A percentile compares a stretch with the other conserved stretches of the same genome.
Conservation (phyloP, 2,329 filamentous ascomycete genomes). For the Ceratocystis harringtonii region DNA sequence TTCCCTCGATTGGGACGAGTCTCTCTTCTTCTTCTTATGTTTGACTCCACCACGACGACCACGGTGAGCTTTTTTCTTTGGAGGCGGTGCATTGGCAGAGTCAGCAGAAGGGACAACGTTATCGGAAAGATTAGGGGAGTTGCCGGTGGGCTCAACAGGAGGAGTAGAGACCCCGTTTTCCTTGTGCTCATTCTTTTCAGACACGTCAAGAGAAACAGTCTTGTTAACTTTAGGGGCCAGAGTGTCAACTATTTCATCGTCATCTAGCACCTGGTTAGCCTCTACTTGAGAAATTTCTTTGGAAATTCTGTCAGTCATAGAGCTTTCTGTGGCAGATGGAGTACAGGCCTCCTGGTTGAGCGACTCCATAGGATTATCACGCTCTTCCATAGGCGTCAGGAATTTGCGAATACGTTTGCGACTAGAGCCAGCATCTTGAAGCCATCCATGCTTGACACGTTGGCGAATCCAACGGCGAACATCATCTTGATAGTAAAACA, state of each 20-base stretch:
- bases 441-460: slow-evolving; percentile 8
- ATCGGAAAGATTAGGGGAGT: slow-evolving; percentile 10
- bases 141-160: neutral
- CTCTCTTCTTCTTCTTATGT: slow-evolving; percentile 43
- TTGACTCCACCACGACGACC: slow-evolving; percentile 58
- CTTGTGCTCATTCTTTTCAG: slow-evolving; percentile 1
- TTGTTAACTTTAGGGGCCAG: neutral
- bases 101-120: slow-evolving; percentile 2
- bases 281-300: neutral
- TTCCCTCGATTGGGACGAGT: slow-evolving; percentile 35
- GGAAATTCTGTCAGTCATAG: slow-evolving; percentile 1
- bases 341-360: neutral
- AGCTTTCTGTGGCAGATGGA: neutral
- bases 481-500: slow-evolving; percentile 34
- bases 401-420: slow-evolving; percentile 13
- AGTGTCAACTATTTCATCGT: neutral
- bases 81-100: slow-evolving; percentile 21
- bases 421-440: slow-evolving; percentile 12
- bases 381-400: slow-evolving; percentile 14
- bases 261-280: neutral
- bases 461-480: slow-evolving; percentile 25
- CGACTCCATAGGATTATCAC: slow-evolving; percentile 10
- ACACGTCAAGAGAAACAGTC: neutral
- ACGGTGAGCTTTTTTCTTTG: slow-evolving; percentile 51
- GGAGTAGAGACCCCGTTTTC: neutral